Base-by-base conservation (phyloP, 768 basidiomycete genomes). In the Trametes punicea region DNA sequence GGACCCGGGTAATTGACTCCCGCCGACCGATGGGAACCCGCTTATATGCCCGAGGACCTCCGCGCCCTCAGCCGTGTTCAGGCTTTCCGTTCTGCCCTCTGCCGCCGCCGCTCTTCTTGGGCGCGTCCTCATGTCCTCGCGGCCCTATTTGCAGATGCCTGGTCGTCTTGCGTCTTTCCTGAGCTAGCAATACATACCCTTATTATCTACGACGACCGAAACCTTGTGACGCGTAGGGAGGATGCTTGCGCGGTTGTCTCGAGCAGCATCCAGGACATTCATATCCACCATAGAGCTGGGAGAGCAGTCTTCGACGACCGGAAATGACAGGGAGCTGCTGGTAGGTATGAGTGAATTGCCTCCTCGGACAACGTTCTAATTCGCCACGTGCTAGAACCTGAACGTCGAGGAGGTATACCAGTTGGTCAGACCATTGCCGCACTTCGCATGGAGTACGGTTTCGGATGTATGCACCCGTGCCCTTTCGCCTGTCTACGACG, bases 401-500 rank as follows among this genome's bases (percentile, higher is more conserved):
- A 59, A 62, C 55, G 57, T 69, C 30, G 64, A 66, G 27, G 63
- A 60, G 41, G 41, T 67, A 4, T 49, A 46, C 53, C 53, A 51
- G 33, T 38, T 63, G 23, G 58, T 69, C 18, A 53, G 54, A 21
- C 59, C 65, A 13, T 44, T 61, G 39, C 61, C 62, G 26, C 49
- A 60, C 38, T 44, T 66, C 23, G 62, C 68, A 13, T 69, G 66
- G 66, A 34, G 46, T 31, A 46, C 49, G 9, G 57, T 67, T 15
- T 56, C 61, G 23, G 58, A 59, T 21, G 36, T 58, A 4, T 69
- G 67, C 59, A 41, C 59, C 16, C 60, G 59, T 39, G 64, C 64
- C 6, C 56, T 67, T 42, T 42, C 44, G 16, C 64, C 65, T 16
- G 57, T 67, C 20, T 80, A 69, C 64, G 64, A 57, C 30, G 65